phyloP scores from a whole-genome alignment of 768 basidiomycete genomes.

The Tricholoma matsutake region DNA sequence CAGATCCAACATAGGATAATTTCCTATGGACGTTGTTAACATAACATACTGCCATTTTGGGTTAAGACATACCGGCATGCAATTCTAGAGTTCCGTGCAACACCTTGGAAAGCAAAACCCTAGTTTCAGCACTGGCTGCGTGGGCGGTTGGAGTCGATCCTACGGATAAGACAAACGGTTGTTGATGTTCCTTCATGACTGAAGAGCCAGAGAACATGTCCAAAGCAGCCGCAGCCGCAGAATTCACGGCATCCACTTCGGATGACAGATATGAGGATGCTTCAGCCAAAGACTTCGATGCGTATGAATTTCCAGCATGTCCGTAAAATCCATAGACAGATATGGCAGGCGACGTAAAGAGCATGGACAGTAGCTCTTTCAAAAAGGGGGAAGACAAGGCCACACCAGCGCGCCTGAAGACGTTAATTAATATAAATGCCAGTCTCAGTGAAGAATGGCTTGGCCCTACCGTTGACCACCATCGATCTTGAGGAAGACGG shows the following conservation, averaged over 20 bases:
- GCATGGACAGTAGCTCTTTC: constrained; percentile 46
- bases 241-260: constrained; percentile 71
- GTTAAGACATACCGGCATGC: constrained; percentile 55
- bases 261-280: constrained; percentile 63
- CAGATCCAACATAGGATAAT: constrained; percentile 81
- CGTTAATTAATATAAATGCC: constrained; percentile 11
- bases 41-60: neutral
- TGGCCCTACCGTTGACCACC: constrained; percentile 66
- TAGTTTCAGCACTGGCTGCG: constrained; percentile 57
- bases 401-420: constrained; percentile 69
- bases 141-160: constrained; percentile 90
- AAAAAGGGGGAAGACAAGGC: constrained; percentile 52
- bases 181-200: constrained; percentile 29
- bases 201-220: constrained; percentile 39
- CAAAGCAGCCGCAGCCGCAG: constrained; percentile 55
- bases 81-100: constrained; percentile 68
- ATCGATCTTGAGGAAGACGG: constrained; percentile 79
- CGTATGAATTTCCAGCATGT: constrained; percentile 77
- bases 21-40: constrained; percentile 40
- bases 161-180: constrained; percentile 70
- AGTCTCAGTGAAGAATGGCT: neutral
- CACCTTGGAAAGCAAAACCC: constrained; percentile 38
- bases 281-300: constrained; percentile 62
- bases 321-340: constrained; percentile 82
- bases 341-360: constrained; percentile 53